Conservation (phyloP, 2,329 filamentous ascomycete genomes). For the Neophaeococcomyces mojaviensis region DNA sequence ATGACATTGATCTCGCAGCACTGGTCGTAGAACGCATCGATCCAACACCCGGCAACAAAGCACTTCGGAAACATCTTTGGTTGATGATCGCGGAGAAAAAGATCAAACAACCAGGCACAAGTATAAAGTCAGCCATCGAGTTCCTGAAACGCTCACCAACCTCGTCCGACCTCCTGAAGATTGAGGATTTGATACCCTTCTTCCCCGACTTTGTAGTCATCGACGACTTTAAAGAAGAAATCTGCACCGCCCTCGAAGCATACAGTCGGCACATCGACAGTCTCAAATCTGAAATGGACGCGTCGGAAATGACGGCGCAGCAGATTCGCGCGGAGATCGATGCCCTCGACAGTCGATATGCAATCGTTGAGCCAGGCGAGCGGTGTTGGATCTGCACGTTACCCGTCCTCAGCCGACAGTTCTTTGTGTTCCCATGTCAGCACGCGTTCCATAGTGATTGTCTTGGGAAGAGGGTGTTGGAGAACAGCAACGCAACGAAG, state of each 20-base stretch:
- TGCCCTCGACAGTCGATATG: conserved; percentile 78
- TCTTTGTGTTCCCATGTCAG: conserved; percentile 98
- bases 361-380: conserved; percentile 93
- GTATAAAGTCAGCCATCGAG: conserved; percentile 88
- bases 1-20: conserved; percentile 81
- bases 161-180: conserved; percentile 77
- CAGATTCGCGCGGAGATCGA: conserved; percentile 89
- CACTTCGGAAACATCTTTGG: conserved; percentile 89
- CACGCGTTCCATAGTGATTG: conserved; percentile 97
- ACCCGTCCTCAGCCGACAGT: conserved; percentile 80
- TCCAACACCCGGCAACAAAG: conserved; percentile 60
- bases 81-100: conserved; percentile 91
- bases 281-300: conserved; percentile 91
- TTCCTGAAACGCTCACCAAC: conserved; percentile 62
- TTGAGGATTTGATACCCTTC: conserved; percentile 95
- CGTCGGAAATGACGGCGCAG: conserved; percentile 75
- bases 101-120: conserved; percentile 62
- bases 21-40: conserved; percentile 71
- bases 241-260: conserved; percentile 85
- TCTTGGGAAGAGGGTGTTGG: conserved; percentile 74
- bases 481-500: conserved; percentile 68
- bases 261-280: conserved; percentile 86
- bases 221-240: conserved; percentile 98
- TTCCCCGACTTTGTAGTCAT: conserved; percentile 98
- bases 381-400: conserved; percentile 83